Evolutionary conservation across 306 rosid species (phyloP).

Genomic region (Medicago ruthenica): DNA sequence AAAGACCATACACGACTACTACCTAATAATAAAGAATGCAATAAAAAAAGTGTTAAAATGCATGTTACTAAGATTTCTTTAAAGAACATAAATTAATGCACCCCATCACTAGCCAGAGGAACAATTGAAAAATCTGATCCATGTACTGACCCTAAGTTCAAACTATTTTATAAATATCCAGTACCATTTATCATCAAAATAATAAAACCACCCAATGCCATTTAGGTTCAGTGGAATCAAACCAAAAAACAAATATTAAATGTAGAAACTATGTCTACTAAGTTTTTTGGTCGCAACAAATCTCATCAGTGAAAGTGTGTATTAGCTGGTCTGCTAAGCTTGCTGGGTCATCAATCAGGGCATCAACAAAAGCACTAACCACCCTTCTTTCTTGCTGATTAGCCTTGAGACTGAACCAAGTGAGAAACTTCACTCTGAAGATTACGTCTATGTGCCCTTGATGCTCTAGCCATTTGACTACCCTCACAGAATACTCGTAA

Average conservation of each 20-base stretch:
- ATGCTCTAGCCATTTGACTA: conserved; percentile 73
- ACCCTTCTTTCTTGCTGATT: conserved; percentile 78
- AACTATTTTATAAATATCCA: conserved; percentile 36
- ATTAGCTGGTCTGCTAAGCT: conserved; percentile 88
- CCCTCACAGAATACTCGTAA: conserved; percentile 82
- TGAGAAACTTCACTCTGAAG: conserved; percentile 85
- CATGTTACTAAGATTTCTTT: conserved; percentile 7
- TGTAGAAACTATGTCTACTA: conserved; percentile 45
- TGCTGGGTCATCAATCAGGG: conserved; percentile 80
- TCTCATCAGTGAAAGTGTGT: conserved; percentile 77
- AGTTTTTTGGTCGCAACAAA: conserved; percentile 62
- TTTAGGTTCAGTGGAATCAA: conserved; percentile 26
- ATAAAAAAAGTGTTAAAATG: not conserved
- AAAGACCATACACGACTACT: not conserved
- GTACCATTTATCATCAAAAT: not conserved
- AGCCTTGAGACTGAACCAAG: conserved; percentile 97
- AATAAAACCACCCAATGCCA: conserved; percentile 43
- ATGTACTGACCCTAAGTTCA: conserved; percentile 29
- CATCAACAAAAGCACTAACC: conserved; percentile 81
- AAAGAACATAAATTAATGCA: conserved; percentile 18
- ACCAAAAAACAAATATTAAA: conserved; percentile 18
- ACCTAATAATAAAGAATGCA: not conserved
- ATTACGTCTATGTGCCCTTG: conserved; percentile 69
- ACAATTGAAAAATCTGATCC: conserved; percentile 39
- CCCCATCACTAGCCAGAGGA: not conserved